Evolutionary conservation across 1,139 yeast species (phyloP).

Genomic region (Geotrichum carabidarum): DNA sequence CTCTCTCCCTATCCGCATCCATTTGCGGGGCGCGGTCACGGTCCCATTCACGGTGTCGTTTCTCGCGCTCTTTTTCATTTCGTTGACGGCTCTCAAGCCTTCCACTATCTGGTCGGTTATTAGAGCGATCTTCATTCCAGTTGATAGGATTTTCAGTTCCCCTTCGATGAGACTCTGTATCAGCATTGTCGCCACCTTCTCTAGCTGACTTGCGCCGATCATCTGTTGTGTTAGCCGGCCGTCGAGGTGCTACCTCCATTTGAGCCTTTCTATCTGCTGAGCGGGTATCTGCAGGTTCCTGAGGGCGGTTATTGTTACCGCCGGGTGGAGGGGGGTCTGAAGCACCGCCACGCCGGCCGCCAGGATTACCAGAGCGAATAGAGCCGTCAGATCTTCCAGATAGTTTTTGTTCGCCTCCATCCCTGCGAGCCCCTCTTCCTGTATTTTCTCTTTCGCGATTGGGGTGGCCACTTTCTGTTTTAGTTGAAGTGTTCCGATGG

Average conservation of each 20-base stretch:
- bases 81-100: slow-evolving; percentile 16
- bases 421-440: slow-evolving; percentile 11
- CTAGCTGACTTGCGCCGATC: neutral
- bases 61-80: slow-evolving; percentile 17
- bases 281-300: neutral
- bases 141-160: neutral
- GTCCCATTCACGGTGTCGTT: slow-evolving; percentile 23
- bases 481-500: neutral
- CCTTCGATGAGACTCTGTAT: neutral
- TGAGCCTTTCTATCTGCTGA: slow-evolving; percentile 9
- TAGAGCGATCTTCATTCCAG: slow-evolving; percentile 4
- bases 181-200: neutral
- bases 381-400: neutral
- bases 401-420: neutral
- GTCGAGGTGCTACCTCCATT: slow-evolving; percentile 1
- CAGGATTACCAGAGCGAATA: neutral
- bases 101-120: slow-evolving; percentile 9
- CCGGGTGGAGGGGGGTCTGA: neutral
- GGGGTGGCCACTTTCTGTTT: slow-evolving; percentile 11
- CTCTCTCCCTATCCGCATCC: slow-evolving; percentile 15
- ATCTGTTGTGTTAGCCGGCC: neutral
- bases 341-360: slow-evolving; percentile 1
- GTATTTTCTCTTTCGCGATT: slow-evolving; percentile 19
- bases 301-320: neutral
- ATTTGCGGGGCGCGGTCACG: slow-evolving; percentile 13